A percentile compares a stretch with the other conserved stretches of the same genome.
Evolutionary conservation across 2,329 filamentous ascomycete species (phyloP).

Genomic region (Pseudocercospora vitis): DNA sequence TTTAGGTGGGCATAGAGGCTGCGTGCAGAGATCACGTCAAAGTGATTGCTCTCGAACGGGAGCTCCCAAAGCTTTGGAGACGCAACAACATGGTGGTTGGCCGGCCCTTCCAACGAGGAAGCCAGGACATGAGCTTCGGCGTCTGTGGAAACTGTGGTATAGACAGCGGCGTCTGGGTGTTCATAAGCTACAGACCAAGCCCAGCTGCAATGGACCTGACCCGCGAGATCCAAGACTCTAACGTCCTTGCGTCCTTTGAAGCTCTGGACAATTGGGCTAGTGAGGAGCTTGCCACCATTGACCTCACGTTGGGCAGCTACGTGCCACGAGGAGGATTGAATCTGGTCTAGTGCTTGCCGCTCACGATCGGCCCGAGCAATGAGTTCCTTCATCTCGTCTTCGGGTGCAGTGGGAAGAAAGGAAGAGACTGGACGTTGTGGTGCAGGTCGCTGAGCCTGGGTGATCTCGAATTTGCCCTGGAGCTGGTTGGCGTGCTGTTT

Average conservation of each 20-base stretch:
- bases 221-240: slow-evolving; percentile 81
- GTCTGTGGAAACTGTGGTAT: slow-evolving; percentile 63
- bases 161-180: slow-evolving; percentile 81
- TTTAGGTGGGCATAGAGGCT: slow-evolving; percentile 84
- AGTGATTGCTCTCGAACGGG: slow-evolving; percentile 81
- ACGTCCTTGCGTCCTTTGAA: slow-evolving; percentile 47
- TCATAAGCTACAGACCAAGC: slow-evolving; percentile 89
- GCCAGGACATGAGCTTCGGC: slow-evolving; percentile 51
- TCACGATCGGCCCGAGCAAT: slow-evolving; percentile 64
- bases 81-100: slow-evolving; percentile 81
- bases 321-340: slow-evolving; percentile 61
- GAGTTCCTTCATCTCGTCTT: slow-evolving; percentile 39
- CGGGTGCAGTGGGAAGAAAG: slow-evolving; percentile 41
- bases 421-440: slow-evolving; percentile 48
- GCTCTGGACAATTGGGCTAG: slow-evolving; percentile 51
- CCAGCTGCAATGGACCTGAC: slow-evolving; percentile 85
- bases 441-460: slow-evolving; percentile 46
- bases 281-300: slow-evolving; percentile 60
- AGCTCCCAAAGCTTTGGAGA: slow-evolving; percentile 76
- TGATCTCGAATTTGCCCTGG: slow-evolving; percentile 79
- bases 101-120: slow-evolving; percentile 74
- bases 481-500: slow-evolving; percentile 76
- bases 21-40: slow-evolving; percentile 87
- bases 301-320: slow-evolving; percentile 62
- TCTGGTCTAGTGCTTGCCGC: slow-evolving; percentile 72